Evolutionary conservation across 2,329 filamentous ascomycete species (phyloP).

Genomic region (Periconia sp.): DNA sequence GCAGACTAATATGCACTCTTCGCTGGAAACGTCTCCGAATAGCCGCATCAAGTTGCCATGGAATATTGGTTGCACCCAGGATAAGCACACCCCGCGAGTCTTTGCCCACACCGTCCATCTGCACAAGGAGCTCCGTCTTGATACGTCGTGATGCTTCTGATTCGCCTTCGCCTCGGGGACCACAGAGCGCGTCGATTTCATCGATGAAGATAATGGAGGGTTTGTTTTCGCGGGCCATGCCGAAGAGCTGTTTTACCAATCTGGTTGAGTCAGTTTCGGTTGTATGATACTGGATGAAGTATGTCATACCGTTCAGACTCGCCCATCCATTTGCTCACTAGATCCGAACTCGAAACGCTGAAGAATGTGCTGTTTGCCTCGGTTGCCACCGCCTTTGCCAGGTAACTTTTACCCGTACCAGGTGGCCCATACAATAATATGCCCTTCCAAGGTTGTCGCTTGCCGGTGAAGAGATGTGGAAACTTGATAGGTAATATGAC

Average conservation of each 20-base stretch:
- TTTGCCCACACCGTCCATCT: constrained; percentile 98
- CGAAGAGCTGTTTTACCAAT: constrained; percentile 94
- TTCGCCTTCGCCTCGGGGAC: constrained; percentile 91
- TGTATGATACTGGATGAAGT: neutral
- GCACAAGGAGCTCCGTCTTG: constrained; percentile 97
- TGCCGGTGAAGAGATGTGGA: constrained; percentile 92
- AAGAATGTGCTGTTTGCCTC: constrained; percentile 99
- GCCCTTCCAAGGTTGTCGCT: constrained; percentile 97
- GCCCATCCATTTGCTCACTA: constrained; percentile 99
- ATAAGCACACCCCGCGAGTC: constrained; percentile 94
- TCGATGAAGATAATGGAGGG: constrained; percentile 99
- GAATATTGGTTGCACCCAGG: constrained; percentile 95
- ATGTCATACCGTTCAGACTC: constrained; percentile 87
- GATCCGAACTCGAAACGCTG: constrained; percentile 94
- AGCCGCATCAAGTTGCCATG: constrained; percentile 96
- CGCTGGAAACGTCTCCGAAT: constrained; percentile 96
- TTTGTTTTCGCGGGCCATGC: constrained; percentile 97
- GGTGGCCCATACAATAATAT: constrained; percentile 96
- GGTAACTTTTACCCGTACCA: constrained; percentile 95
- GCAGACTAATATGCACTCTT: constrained; percentile 92
- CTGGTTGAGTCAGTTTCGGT: constrained; percentile 52
- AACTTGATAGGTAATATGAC: constrained; percentile 99
- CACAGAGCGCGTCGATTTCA: constrained; percentile 95
- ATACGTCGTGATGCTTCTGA: constrained; percentile 96
- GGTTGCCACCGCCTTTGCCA: constrained; percentile 96